Percentiles rank a stretch among this genome's conserved stretches.
phyloP scores from a whole-genome alignment of 352 stramenopile species.

The Pythium aristosporum region DNA sequence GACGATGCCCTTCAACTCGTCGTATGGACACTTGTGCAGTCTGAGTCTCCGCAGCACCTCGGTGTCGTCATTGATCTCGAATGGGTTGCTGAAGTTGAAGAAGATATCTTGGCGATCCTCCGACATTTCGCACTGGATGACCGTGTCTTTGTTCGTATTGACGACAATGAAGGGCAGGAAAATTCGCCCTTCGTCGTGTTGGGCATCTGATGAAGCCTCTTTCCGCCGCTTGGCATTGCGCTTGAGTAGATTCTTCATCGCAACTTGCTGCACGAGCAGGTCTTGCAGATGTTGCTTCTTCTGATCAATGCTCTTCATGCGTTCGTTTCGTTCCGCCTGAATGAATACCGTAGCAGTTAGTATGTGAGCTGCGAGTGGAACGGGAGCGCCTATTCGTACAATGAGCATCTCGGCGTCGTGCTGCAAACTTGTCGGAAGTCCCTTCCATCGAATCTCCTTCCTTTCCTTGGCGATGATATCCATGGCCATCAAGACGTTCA shows the following conservation, averaged over 20 bases:
- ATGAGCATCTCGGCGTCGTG: constrained; percentile 88
- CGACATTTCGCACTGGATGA: constrained; percentile 97
- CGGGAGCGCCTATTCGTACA: constrained; percentile 31
- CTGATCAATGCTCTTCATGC: constrained; percentile 79
- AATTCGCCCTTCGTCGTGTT: constrained; percentile 81
- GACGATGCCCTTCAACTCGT: constrained; percentile 73
- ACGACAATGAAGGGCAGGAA: constrained; percentile 97
- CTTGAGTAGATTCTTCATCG: constrained; percentile 92
- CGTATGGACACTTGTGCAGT: constrained; percentile 76
- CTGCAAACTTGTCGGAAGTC: constrained; percentile 73
- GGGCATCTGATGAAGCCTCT: constrained; percentile 37
- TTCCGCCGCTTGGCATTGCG: constrained; percentile 81
- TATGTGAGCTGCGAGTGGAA: neutral
- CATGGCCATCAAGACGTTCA: constrained; percentile 98
- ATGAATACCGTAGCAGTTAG: neutral
- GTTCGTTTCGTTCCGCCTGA: constrained; percentile 71
- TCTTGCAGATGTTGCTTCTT: constrained; percentile 92
- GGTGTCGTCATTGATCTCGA: constrained; percentile 98
- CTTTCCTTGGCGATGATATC: constrained; percentile 98
- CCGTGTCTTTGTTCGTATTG: constrained; percentile 92
- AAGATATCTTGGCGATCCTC: constrained; percentile 94
- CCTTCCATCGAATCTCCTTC: constrained; percentile 90
- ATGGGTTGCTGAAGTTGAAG: constrained; percentile 96
- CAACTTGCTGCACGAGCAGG: constrained; percentile 91
- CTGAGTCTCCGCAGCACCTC: constrained; percentile 94